Evolutionary conservation across 768 basidiomycete species (phyloP), one percentile per base, ranked within the genome.

Genomic region (Suillus alpinus): DNA sequence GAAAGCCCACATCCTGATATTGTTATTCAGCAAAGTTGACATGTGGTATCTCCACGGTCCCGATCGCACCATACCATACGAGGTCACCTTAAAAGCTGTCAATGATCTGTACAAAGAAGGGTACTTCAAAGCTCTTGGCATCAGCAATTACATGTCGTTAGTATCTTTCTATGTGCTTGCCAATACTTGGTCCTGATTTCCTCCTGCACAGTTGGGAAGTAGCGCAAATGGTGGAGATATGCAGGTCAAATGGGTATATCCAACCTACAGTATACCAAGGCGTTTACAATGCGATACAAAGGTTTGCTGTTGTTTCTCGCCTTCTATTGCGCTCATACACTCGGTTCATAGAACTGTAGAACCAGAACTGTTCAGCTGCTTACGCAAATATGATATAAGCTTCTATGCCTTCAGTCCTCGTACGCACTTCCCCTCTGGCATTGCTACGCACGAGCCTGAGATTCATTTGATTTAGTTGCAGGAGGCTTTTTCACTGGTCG

Each of bases 401-500:
- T 74, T 76, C 59, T 73, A 72, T 47, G 75, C 62, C 44, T 75
- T 68, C 66, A 73, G 71, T 49, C 74, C 74, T 18, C 69, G 69
- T 37, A 63, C 61, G 63, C 57, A 73, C 56, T 58, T 61, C 6
- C 14, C 18, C 47, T 36, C 12, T 36, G 32, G 34, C 13, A 23
- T 12, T 20, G 51, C 9, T n/a, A 26, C 14, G 4, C 36, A 16
- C n/a, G 23, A 32, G n/a, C 41, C 44, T 60, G 52, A 53, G 7
- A 64, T 36, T 1, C 32, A 36, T 37, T 23, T 18, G n/a, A 44
- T 52, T 16, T 60, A 75, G 74, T 79, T 29, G 70, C 69, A 7
- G 77, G 77, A 13, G 77, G 77, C 0, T 75, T 77, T 66, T 70
- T 70, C 59, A 85, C 83, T 6, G 78, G 80, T 29, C 61, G 68